Percentiles rank a stretch among this genome's conserved stretches.
Conservation (phyloP, 345 rosid species). For the Litchi chinensis region DNA sequence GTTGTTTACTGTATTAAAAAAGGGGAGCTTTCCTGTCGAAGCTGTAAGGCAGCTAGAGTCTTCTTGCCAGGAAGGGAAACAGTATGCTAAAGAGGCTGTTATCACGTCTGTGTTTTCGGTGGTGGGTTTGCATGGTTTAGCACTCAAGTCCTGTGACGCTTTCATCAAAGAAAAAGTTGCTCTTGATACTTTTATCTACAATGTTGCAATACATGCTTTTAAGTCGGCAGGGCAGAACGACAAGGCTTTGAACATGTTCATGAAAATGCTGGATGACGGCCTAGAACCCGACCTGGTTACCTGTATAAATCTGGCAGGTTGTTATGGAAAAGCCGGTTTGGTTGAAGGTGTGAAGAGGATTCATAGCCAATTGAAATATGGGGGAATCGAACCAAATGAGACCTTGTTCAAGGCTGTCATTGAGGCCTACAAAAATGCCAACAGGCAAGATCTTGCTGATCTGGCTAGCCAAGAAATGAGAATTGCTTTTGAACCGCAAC, state of each 20-base stretch:
- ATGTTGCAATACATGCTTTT: constrained; percentile 66
- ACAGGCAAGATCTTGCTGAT: constrained; percentile 71
- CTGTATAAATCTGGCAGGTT: constrained; percentile 54
- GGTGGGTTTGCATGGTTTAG: constrained; percentile 67
- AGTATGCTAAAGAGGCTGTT: constrained; percentile 63
- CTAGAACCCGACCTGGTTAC: constrained; percentile 78
- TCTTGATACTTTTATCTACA: constrained; percentile 59
- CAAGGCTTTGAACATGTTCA: constrained; percentile 60
- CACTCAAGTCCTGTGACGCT: constrained; percentile 52
- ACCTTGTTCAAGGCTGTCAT: constrained; percentile 65
- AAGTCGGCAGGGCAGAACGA: constrained; percentile 63
- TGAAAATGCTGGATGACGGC: constrained; percentile 86
- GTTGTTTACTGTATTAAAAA: constrained; percentile 66
- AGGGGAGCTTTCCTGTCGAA: constrained; percentile 72
- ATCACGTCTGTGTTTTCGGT: constrained; percentile 61
- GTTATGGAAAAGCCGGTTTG: constrained; percentile 88
- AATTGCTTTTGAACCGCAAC: constrained; percentile 44
- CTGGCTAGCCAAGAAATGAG: constrained; percentile 67
- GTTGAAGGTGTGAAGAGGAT: constrained; percentile 81
- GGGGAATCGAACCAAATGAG: constrained; percentile 56
- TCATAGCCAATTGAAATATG: constrained; percentile 54
- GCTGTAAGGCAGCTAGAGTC: constrained; percentile 73
- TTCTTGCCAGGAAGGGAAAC: constrained; percentile 63
- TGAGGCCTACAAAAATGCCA: constrained; percentile 58
- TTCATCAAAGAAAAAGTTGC: constrained; percentile 44